These are phyloP conservation scores for Ramalina intermedia DNA, from an alignment of 495 filamentous ascomycete species.

Conservation along the genomic window DNA sequence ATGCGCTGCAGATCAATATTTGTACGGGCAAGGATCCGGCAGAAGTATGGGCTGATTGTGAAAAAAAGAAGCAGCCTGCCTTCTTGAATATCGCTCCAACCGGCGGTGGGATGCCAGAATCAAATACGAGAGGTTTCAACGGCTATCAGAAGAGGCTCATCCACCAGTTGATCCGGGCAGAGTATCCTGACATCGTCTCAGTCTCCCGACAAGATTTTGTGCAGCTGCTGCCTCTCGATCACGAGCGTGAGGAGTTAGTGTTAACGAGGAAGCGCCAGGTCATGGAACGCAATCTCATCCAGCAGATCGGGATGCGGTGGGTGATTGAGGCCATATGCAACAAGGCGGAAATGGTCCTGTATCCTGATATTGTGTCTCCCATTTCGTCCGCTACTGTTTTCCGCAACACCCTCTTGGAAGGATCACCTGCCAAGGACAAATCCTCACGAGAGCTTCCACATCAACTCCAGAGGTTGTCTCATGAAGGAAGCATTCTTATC, in stretches of 20 bases:
- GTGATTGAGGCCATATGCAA: conserved; percentile 48
- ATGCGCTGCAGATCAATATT: too few species aligned
- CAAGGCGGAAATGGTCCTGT: conserved; percentile 1
- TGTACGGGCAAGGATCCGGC: too few species aligned
- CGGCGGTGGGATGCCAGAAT: neutral
- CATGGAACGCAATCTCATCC: conserved; percentile 28
- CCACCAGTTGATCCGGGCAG: conserved; percentile 49
- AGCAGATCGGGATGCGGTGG: conserved; percentile 50
- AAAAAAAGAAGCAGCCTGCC: neutral
- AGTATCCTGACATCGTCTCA: conserved; percentile 43
- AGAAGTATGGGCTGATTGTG: too few species aligned
- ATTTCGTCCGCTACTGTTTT: neutral
- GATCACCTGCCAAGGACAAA: neutral
- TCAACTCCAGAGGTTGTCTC: neutral
- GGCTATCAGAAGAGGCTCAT: conserved; percentile 49
- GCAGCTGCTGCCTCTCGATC: conserved; percentile 35
- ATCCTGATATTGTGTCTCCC: neutral
- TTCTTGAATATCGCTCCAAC: conserved; percentile 23
- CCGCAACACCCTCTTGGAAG: neutral
- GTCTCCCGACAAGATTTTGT: conserved; percentile 33
- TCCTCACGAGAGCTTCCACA: neutral
- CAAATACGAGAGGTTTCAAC: conserved; percentile 17
- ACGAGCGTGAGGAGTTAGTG: conserved; percentile 29
- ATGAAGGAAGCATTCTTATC: conserved; percentile 38
- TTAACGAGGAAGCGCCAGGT: conserved; percentile 23